These are phyloP conservation scores for Eucalyptus sp. DNA, from an alignment of 345 rosid genomes.

Conservation along the genomic window DNA sequence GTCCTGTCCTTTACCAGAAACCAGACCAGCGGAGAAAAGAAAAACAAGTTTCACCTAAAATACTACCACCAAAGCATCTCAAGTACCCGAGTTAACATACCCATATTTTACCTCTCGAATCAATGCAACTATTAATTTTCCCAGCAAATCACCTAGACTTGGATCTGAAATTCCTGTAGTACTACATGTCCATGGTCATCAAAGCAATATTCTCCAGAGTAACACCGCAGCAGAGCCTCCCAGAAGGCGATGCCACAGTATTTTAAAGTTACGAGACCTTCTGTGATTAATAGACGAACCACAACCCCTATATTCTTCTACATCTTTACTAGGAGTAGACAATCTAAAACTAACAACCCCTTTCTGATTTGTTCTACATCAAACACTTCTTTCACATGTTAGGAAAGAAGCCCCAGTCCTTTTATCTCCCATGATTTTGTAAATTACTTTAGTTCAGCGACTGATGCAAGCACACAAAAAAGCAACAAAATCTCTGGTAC, in stretches of 20 bases:
- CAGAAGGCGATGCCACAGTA: background rate
- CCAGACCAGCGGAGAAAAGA: background rate
- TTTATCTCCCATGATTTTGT: background rate
- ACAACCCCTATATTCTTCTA: too few species aligned
- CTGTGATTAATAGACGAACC: too few species aligned
- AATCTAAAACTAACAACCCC: background rate
- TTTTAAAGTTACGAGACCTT: background rate
- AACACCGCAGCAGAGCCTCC: background rate
- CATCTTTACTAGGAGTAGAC: background rate
- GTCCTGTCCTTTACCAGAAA: background rate
- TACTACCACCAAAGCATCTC: too few species aligned
- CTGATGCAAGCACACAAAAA: background rate
- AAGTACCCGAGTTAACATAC: background rate
- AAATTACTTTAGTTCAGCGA: background rate
- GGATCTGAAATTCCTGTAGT: background rate
- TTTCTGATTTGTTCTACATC: background rate
- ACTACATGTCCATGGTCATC: background rate
- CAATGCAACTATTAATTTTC: background rate
- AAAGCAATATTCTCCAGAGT: background rate
- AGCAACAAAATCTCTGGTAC: background rate
- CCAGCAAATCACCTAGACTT: background rate
- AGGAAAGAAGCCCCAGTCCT: background rate
- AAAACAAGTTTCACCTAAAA: background rate
- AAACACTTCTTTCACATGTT: background rate
- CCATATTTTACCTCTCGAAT: background rate